Base-by-base conservation (phyloP, 192 early-diverging fungal species). In the Chytriomyces sp. region DNA sequence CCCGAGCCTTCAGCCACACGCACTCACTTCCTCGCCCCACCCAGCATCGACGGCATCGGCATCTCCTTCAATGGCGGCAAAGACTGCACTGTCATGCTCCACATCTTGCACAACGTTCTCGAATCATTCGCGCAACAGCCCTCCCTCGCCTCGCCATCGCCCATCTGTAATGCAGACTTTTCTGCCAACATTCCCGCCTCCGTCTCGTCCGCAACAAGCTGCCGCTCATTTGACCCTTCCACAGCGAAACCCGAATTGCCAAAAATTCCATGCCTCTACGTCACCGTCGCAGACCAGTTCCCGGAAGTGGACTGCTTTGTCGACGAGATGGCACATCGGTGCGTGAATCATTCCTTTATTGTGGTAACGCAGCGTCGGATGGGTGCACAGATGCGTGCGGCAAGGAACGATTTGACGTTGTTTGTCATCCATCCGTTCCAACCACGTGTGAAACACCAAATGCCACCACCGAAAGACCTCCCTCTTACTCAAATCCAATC, bases 61-160 rank as follows among this genome's bases (percentile, higher is more conserved):
- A 79, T 98, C 41, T 91, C 90, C 57, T 98, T 97, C 70, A 98
- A 98, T 74, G 96, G 96, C 7, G 96, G 96, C 19, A 98, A 98
- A 77, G 96, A 98, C 76, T 97, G 96, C 79, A 96, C 95, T 1
- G 93, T 95, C 10, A 78, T 98, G 44, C 81, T 98, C 44, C 91
- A 94, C 73, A 73, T 96, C 32, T 85, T 91, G 30, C 79, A 85
- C 4, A 90, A 91, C 19, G 93, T 90, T 1, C 77, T 91, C 33
- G 75, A 81, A 73, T 78, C 66, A 32, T 49, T n/a, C 56, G 77
- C 49, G 33, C 22, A 30, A 40, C 39, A 12, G 56, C 69, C 0
- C 64, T 60, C 54, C 30, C 19, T 26, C 10, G 56, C 56, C 26
- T 26, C n/a, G n/a, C n/a, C n/a, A n/a, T n/a, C n/a, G n/a, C n/a